Conservation (phyloP, 192 early-diverging fungal species). For the Rhizophlyctis rosea region DNA sequence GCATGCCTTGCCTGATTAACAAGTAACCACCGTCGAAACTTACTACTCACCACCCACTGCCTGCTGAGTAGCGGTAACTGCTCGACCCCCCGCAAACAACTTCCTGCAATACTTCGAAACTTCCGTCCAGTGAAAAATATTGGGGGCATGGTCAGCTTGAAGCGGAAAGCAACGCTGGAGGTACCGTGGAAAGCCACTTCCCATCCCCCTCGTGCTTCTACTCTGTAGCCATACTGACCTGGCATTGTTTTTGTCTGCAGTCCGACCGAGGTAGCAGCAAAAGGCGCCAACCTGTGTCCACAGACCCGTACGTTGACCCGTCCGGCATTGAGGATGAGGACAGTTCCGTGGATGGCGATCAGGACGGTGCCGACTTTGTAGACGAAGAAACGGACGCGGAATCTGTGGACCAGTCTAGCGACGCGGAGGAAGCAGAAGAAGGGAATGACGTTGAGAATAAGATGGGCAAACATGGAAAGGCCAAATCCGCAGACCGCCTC, state of each 20-base stretch:
- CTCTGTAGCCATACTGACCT: not conserved
- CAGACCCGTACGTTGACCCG: constrained; percentile 25
- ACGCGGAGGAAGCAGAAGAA: constrained; percentile 32
- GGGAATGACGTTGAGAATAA: constrained; percentile 29
- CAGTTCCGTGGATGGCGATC: constrained; percentile 20
- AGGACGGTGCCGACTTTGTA: constrained; percentile 31
- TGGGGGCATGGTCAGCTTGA: constrained; percentile 22
- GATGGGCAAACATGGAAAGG: constrained; percentile 38
- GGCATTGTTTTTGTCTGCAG: not conserved
- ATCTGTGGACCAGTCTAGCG: constrained; percentile 34
- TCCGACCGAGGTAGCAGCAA: not conserved
- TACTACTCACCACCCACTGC: no score
- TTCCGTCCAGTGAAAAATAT: no score
- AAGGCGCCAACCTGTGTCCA: not conserved
- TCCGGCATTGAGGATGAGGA: constrained; percentile 12
- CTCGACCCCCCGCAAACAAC: no score
- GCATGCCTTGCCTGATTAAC: no score
- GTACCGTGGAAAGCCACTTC: not conserved
- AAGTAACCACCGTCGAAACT: no score
- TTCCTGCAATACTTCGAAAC: no score
- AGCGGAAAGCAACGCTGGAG: constrained; percentile 18
- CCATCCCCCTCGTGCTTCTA: not conserved
- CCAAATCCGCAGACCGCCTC: constrained; percentile 23
- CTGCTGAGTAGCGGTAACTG: no score
- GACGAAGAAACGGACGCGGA: constrained; percentile 47